phyloP scores from a whole-genome alignment of 1,284 basidiomycete genomes.

The Leucoagaricus sp. region DNA sequence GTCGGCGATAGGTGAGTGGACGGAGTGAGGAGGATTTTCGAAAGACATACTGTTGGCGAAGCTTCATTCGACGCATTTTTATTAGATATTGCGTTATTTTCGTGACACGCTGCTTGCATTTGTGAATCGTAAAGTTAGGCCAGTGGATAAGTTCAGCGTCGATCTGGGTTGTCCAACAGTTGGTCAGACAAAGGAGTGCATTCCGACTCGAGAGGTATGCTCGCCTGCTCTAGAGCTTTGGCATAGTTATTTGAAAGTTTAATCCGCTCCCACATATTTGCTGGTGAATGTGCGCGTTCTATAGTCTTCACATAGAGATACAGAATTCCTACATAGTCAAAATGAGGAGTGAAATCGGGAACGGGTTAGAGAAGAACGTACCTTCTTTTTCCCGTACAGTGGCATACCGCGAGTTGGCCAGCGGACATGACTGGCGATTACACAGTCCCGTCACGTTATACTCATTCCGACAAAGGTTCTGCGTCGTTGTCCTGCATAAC shows the following conservation, averaged over 20 bases:
- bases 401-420: constrained; percentile 96
- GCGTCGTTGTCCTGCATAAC: constrained; percentile 76
- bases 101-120: constrained; percentile 98
- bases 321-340: constrained; percentile 62
- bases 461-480: constrained; percentile 98
- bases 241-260: constrained; percentile 93
- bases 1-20: too few relatives aligned
- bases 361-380: constrained; percentile 33
- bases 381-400: constrained; percentile 97
- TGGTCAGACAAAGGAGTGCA: too few relatives aligned
- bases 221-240: constrained; percentile 91
- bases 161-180: constrained; percentile 59
- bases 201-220: too few relatives aligned
- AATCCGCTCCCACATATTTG: constrained; percentile 97
- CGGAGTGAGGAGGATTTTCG: neutral
- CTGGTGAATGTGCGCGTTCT: constrained; percentile 94
- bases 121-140: constrained; percentile 97
- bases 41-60: constrained; percentile 80
- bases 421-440: constrained; percentile 93
- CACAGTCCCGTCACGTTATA: constrained; percentile 99
- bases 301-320: constrained; percentile 99
- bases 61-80: constrained; percentile 91
- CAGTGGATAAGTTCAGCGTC: constrained; percentile 96
- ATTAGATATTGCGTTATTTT: constrained; percentile 99
- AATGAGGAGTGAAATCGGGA: neutral